phyloP scores from a whole-genome alignment of 768 basidiomycete genomes.

The Pleurotus ostreatus region DNA sequence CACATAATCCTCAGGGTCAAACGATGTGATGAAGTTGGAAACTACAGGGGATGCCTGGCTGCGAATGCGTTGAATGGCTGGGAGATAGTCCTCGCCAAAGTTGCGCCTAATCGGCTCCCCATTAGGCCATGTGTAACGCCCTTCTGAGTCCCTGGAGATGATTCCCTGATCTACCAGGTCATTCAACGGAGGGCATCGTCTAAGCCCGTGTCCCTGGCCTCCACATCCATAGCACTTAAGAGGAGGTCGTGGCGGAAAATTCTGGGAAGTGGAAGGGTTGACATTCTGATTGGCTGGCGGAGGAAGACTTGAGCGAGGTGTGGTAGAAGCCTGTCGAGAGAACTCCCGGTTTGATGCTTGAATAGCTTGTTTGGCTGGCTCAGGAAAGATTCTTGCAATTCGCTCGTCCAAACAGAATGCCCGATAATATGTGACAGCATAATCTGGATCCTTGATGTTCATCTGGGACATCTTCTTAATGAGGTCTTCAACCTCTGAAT shows the following conservation, averaged over 20 bases:
- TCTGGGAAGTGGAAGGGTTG: neutral
- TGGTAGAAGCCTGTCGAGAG: neutral
- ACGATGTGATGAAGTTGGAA: neutral
- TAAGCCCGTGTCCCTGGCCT: neutral
- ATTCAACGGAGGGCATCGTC: neutral
- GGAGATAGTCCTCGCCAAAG: neutral
- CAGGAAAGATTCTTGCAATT: neutral
- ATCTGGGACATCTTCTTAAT: constrained; percentile 5
- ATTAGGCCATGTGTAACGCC: neutral
- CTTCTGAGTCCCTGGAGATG: neutral
- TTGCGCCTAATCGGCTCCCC: neutral
- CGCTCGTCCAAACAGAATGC: constrained; percentile 1
- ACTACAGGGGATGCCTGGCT: neutral
- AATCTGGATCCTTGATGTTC: constrained; percentile 5
- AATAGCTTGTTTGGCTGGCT: neutral
- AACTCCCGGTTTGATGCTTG: neutral
- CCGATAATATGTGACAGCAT: constrained; percentile 2
- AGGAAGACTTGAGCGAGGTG: neutral
- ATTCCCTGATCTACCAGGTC: neutral
- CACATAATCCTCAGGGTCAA: neutral
- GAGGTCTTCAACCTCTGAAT: constrained; percentile 5
- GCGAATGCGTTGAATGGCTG: neutral
- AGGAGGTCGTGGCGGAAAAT: neutral
- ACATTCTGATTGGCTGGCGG: neutral
- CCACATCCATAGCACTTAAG: constrained; percentile 3